Evolutionary conservation across 2,329 filamentous ascomycete genomes (phyloP), one percentile per base, ranked within the genome.

Genomic region (Fusarium siculi): DNA sequence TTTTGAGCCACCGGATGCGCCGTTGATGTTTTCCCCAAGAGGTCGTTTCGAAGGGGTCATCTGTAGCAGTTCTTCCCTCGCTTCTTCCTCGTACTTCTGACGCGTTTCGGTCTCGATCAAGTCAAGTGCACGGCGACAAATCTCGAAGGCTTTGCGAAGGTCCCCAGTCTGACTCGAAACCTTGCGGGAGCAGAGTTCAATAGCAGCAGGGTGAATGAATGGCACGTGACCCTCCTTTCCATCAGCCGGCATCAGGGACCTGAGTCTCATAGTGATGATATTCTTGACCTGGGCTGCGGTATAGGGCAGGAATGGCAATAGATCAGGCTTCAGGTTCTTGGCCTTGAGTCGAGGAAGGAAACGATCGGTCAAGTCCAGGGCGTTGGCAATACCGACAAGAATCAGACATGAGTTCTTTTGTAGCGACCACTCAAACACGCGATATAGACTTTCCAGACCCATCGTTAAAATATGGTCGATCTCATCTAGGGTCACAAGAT

Each of bases 351-450:
- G 93, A 55, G 96, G 96, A 25, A 99, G 87, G 76, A 98, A 97
- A 15, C 96, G 93, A 80, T 98, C 96, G 0, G 96, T 99, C 63
- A 99, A 86, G 80, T 99, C 96, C 60, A 99, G 87, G 8, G 96
- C 96, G 79, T 99, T 99, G 76, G 96, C 96, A 78, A 99, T 97
- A 53, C 96, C 96, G 55, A 99, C 89, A 23, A 99, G 86, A 40
- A 96, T 86, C 9, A 99, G 90, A 25, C 90, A 90, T 0, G 96
- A 98, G 4, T 90, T 89, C 72, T 91, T 91, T 70, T 94, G 90
- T 78, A 99, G 85, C 3, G 96, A 97, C 95, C 96, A 98, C 80
- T 98, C 95, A 76, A 99, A 98, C n/a, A 99, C 86, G 70, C 91
- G 93, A 83, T 98, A 98, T 19, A 99, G 86, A 61, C 96, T 92